These are phyloP conservation scores for Arthonia radiata DNA, from an alignment of 495 filamentous ascomycete genomes.

Conservation along the genomic window DNA sequence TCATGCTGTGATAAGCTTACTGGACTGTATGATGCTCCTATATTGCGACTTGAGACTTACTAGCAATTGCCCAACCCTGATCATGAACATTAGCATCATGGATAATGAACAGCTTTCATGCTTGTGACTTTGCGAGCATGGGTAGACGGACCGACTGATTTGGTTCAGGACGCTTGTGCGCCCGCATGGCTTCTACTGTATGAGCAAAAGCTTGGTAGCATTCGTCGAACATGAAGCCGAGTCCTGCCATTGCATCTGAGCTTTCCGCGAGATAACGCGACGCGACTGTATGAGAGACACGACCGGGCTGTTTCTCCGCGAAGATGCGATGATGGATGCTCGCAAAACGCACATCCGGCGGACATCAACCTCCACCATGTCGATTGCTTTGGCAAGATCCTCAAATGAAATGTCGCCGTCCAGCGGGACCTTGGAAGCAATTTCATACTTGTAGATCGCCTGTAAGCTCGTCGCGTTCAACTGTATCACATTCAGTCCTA, in stretches of 20 bases:
- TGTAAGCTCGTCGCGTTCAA: slow-evolving; percentile 4
- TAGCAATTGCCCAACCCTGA: too few species aligned
- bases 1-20: too few species aligned
- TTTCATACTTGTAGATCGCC: slow-evolving; percentile 9
- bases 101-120: too few species aligned
- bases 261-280: slow-evolving; percentile 4
- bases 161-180: too few species aligned
- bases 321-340: slow-evolving; percentile 9
- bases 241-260: background rate
- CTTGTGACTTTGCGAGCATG: too few species aligned
- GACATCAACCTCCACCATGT: slow-evolving; percentile 4
- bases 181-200: too few species aligned
- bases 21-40: too few species aligned
- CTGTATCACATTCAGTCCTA: too few species aligned
- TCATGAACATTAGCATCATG: too few species aligned
- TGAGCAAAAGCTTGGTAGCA: too few species aligned
- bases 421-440: slow-evolving; percentile 7
- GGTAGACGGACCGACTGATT: too few species aligned
- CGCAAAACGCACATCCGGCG: slow-evolving; percentile 9
- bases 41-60: too few species aligned
- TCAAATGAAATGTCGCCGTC: slow-evolving; percentile 5
- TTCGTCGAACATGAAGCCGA: slow-evolving; percentile 2
- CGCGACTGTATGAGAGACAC: slow-evolving; percentile 8
- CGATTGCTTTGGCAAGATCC: slow-evolving; percentile 4
- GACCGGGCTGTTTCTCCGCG: slow-evolving; percentile 6